Conservation (phyloP, 2,329 filamentous ascomycete genomes). For the Diaporthe aspalathi region DNA sequence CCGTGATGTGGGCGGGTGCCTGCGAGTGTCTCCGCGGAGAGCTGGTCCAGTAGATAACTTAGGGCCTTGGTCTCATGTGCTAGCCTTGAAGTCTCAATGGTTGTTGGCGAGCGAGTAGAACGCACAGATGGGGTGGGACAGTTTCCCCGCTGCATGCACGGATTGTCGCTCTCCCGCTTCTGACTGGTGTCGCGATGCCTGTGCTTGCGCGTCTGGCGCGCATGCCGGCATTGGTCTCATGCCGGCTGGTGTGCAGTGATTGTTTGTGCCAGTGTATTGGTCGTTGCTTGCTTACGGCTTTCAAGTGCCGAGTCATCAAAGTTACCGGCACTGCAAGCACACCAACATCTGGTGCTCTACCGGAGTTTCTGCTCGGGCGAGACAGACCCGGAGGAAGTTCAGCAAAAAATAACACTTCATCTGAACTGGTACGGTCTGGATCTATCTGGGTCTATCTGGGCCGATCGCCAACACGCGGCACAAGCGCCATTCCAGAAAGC, state of each 20-base stretch:
- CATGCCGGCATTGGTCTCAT: not conserved
- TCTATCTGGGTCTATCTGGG: not conserved
- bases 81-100: slow-evolving; percentile 21
- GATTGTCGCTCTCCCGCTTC: slow-evolving; percentile 23
- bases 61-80: slow-evolving; percentile 5
- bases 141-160: slow-evolving; percentile 12
- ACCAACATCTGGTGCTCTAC: not conserved
- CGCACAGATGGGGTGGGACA: slow-evolving; percentile 28
- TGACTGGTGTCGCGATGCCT: slow-evolving; percentile 5
- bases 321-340: too few relatives aligned
- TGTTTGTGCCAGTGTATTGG: not conserved
- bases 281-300: not conserved
- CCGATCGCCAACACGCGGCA: not conserved
- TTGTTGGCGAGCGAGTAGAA: slow-evolving; percentile 5
- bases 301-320: not conserved
- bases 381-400: not conserved
- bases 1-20: not conserved
- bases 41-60: not conserved
- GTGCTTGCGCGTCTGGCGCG: slow-evolving; percentile 6
- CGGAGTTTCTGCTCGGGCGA: not conserved
- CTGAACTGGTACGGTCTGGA: slow-evolving; percentile 22
- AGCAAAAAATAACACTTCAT: not conserved
- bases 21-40: not conserved
- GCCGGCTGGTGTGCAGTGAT: too few relatives aligned
- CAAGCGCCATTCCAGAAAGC: slow-evolving; percentile 6